These are phyloP conservation scores for Fraxinus anomala DNA, from an alignment of 257 asterid genomes.

Conservation along the genomic window DNA sequence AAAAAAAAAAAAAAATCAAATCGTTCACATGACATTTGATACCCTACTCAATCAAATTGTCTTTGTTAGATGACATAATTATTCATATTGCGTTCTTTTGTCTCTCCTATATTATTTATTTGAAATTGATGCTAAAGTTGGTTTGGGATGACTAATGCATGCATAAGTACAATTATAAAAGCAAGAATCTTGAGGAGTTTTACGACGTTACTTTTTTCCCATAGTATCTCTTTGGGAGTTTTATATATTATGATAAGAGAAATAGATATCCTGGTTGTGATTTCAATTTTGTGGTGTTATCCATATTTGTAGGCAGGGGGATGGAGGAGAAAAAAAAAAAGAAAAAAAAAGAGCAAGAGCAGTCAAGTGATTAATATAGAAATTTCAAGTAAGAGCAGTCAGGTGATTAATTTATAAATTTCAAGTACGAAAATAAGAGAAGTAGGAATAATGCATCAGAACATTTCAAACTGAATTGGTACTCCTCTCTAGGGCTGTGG, in stretches of 20 bases:
- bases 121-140: neutral
- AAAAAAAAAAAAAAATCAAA: too few species aligned
- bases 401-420: neutral
- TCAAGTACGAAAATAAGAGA: neutral
- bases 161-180: neutral
- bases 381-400: neutral
- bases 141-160: neutral
- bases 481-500: neutral
- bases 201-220: neutral
- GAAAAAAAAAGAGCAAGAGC: too few species aligned
- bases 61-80: neutral
- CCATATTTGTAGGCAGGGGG: slow-evolving; percentile 9
- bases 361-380: neutral
- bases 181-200: neutral
- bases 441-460: neutral
- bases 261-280: neutral
- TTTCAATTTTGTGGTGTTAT: slow-evolving; percentile 6
- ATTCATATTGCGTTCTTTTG: neutral
- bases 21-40: too few species aligned
- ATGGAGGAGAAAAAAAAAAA: neutral
- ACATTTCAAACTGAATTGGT: neutral
- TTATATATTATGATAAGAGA: neutral
- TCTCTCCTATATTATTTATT: neutral
- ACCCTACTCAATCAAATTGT: neutral
- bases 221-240: neutral